Conservation (phyloP, 306 rosid genomes). For the Betula pendula region DNA sequence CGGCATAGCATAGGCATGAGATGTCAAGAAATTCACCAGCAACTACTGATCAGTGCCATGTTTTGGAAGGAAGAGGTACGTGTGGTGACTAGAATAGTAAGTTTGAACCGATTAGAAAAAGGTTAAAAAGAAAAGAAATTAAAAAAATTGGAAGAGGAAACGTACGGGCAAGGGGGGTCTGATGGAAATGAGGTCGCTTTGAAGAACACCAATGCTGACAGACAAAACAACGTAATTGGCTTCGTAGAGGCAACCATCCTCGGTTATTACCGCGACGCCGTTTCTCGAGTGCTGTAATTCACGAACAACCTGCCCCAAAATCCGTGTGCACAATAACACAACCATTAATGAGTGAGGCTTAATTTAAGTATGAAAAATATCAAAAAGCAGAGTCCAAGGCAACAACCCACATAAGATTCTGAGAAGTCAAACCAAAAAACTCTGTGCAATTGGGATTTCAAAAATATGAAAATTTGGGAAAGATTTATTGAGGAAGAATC, state of each 20-base stretch:
- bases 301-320: slow-evolving; percentile 78
- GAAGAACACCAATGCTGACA: slow-evolving; percentile 94
- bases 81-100: not conserved
- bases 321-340: slow-evolving; percentile 35
- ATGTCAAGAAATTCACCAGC: slow-evolving; percentile 4
- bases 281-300: slow-evolving; percentile 81
- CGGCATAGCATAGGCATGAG: not conserved
- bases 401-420: slow-evolving; percentile 25
- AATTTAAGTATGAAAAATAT: not conserved
- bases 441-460: slow-evolving; percentile 28
- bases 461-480: slow-evolving; percentile 22
- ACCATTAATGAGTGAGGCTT: slow-evolving; percentile 10
- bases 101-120: not conserved
- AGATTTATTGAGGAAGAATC: slow-evolving; percentile 35
- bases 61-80: slow-evolving; percentile 1
- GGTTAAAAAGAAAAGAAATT: not conserved
- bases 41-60: slow-evolving; percentile 27
- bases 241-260: slow-evolving; percentile 79
- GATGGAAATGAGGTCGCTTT: slow-evolving; percentile 85
- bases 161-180: slow-evolving; percentile 88
- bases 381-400: slow-evolving; percentile 22
- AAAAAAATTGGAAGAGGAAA: slow-evolving; percentile 15
- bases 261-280: slow-evolving; percentile 81
- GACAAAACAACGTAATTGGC: slow-evolving; percentile 84
- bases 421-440: slow-evolving; percentile 43